These are phyloP conservation scores for Candida verbasci DNA, from an alignment of 805 yeast genomes.

Conservation along the genomic window DNA sequence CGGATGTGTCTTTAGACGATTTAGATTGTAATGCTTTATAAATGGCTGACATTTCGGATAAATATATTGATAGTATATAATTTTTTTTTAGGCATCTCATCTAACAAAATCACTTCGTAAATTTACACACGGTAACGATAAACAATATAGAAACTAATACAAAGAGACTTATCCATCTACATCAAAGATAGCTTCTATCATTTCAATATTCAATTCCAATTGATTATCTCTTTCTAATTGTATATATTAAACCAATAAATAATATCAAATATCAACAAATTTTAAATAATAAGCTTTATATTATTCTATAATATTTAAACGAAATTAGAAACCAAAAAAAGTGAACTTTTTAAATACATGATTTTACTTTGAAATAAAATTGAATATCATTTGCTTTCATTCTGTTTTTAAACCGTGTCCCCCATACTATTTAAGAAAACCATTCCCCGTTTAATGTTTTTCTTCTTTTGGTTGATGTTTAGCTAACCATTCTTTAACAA, in stretches of 20 bases:
- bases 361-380: not conserved
- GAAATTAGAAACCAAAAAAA: not conserved
- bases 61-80: not conserved
- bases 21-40: conserved; percentile 43
- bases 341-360: conserved; percentile 4
- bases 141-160: too few relatives aligned
- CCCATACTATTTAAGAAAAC: too few relatives aligned
- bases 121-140: too few relatives aligned
- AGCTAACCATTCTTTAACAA: conserved; percentile 66
- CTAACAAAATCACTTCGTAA: too few relatives aligned
- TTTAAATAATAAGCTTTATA: too few relatives aligned
- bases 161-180: too few relatives aligned
- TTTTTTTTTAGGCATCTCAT: conserved; percentile 5
- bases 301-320: conserved; percentile 2
- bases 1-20: conserved; percentile 44
- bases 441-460: conserved; percentile 22
- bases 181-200: too few relatives aligned
- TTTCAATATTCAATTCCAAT: too few relatives aligned
- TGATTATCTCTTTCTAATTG: too few relatives aligned
- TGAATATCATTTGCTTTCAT: not conserved
- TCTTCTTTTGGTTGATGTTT: conserved; percentile 37
- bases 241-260: not conserved
- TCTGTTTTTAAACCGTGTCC: too few relatives aligned
- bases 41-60: conserved; percentile 36
- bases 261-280: not conserved